Evolutionary conservation across 441 rosid genomes (phyloP).

Genomic region (Gossypium gossypioides): DNA sequence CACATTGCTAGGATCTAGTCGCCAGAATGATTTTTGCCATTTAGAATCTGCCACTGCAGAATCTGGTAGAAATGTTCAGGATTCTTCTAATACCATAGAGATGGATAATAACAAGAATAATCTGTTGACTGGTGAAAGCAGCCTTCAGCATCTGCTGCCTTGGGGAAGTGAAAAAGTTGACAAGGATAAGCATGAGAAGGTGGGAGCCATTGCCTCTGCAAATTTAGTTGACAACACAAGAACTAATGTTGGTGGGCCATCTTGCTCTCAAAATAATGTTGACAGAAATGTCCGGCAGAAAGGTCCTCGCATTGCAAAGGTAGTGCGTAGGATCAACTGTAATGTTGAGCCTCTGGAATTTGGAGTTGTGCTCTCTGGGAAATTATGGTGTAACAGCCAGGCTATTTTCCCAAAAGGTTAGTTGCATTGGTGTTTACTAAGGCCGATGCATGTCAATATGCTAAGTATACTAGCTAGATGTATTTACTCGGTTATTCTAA

Average conservation of each 20-base stretch:
- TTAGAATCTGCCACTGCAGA: conserved; percentile 25
- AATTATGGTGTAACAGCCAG: conserved; percentile 78
- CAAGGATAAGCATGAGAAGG: conserved; percentile 35
- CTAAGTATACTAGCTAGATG: neutral
- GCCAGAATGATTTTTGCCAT: conserved; percentile 21
- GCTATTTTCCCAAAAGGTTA: conserved; percentile 90
- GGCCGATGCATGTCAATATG: neutral
- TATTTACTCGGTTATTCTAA: conserved; percentile 18
- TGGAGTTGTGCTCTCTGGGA: conserved; percentile 76
- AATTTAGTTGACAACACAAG: conserved; percentile 34
- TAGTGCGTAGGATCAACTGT: conserved; percentile 92
- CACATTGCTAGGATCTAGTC: conserved; percentile 23
- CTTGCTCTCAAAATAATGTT: conserved; percentile 62
- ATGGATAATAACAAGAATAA: conserved; percentile 17
- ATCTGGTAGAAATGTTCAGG: conserved; percentile 24
- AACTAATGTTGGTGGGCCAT: conserved; percentile 37
- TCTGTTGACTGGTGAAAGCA: conserved; percentile 22
- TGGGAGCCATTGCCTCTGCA: conserved; percentile 30
- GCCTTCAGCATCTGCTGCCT: conserved; percentile 20
- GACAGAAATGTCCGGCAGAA: conserved; percentile 73
- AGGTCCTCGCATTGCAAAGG: conserved; percentile 99
- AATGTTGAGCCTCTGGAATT: conserved; percentile 74
- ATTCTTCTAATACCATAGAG: conserved; percentile 26
- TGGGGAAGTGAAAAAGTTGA: conserved; percentile 26
- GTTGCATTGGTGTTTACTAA: conserved; percentile 3